Percentiles rank a stretch among this genome's conserved stretches.
phyloP scores from a whole-genome alignment of 768 basidiomycete genomes.

The Tulasnella sp. region DNA sequence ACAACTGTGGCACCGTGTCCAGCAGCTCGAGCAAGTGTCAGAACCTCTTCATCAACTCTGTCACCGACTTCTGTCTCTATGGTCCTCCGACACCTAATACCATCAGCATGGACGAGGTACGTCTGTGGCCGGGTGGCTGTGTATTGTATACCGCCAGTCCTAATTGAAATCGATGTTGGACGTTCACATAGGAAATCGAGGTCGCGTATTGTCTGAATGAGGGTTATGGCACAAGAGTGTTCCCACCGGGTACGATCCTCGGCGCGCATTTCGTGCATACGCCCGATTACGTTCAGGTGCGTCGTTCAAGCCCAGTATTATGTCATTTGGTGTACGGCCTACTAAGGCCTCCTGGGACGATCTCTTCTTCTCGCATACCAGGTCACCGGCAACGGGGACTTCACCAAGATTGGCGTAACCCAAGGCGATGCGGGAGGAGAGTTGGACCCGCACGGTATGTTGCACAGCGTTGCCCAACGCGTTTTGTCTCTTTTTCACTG shows the following conservation, averaged over 20 bases:
- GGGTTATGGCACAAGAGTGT: constrained; percentile 24
- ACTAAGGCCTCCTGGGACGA: too few species aligned
- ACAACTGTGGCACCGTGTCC: constrained; percentile 42
- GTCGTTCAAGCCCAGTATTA: too few species aligned
- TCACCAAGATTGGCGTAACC: constrained; percentile 56
- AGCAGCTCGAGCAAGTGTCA: constrained; percentile 57
- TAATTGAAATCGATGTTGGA: constrained; percentile 18
- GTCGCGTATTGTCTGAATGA: constrained; percentile 69
- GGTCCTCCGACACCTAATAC: constrained; percentile 20
- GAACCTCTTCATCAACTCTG: constrained; percentile 36
- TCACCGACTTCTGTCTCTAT: constrained; percentile 45
- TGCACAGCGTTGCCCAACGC: constrained; percentile 42
- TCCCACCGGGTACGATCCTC: constrained; percentile 21
- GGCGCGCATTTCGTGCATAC: constrained; percentile 24
- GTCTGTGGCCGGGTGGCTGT: constrained; percentile 7
- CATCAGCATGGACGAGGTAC: constrained; percentile 62
- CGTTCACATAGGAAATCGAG: constrained; percentile 21
- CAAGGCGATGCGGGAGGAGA: constrained; percentile 50
- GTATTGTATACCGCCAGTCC: constrained; percentile 9
- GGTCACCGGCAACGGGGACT: constrained; percentile 46
- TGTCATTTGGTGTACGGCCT: too few species aligned
- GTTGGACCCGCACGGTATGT: constrained; percentile 58
- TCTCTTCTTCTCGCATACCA: too few species aligned
- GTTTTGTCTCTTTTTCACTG: not conserved
- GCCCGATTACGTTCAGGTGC: constrained; percentile 27